Percentiles rank a stretch among this genome's conserved stretches.
phyloP scores from a whole-genome alignment of 345 rosid species.

The Eucalyptus microcorys region DNA sequence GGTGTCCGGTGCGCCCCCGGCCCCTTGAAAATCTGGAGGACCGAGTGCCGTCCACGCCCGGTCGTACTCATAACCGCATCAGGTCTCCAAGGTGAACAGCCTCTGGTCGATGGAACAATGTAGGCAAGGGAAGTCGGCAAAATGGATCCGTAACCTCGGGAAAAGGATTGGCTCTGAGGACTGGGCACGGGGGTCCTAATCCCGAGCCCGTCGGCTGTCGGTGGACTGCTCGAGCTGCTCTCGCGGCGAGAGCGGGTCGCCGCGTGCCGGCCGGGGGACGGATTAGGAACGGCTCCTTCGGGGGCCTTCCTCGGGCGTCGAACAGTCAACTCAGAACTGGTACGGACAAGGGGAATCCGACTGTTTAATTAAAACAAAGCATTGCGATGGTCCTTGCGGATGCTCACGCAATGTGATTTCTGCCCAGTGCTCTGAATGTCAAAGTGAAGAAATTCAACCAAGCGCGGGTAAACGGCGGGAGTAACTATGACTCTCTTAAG shows the following conservation, averaged over 20 bases:
- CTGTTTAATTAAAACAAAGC: not conserved
- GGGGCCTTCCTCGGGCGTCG: not conserved
- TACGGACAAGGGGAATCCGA: not conserved
- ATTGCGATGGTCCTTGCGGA: not conserved
- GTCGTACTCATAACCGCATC: constrained; percentile 13
- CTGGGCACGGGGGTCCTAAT: not conserved
- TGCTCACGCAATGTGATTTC: not conserved
- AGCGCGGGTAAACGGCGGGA: not conserved
- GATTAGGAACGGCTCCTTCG: not conserved
- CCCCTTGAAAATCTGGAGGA: constrained; percentile 7
- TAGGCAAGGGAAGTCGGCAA: not conserved
- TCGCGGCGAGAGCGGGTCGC: not conserved
- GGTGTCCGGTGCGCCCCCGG: not conserved
- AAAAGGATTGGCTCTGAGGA: constrained; percentile 2
- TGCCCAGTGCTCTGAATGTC: not conserved
- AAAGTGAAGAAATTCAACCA: not conserved
- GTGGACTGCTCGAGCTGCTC: not conserved
- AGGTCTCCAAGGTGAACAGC: constrained; percentile 3
- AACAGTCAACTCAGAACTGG: not conserved
- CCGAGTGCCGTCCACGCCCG: constrained; percentile 1
- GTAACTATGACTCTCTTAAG: not conserved
- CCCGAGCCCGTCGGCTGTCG: not conserved
- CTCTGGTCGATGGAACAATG: not conserved
- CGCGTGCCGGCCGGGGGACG: not conserved
- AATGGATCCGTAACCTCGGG: not conserved